Evolutionary conservation across 1,284 basidiomycete species (phyloP).

Genomic region (Retiboletus flavoniger): DNA sequence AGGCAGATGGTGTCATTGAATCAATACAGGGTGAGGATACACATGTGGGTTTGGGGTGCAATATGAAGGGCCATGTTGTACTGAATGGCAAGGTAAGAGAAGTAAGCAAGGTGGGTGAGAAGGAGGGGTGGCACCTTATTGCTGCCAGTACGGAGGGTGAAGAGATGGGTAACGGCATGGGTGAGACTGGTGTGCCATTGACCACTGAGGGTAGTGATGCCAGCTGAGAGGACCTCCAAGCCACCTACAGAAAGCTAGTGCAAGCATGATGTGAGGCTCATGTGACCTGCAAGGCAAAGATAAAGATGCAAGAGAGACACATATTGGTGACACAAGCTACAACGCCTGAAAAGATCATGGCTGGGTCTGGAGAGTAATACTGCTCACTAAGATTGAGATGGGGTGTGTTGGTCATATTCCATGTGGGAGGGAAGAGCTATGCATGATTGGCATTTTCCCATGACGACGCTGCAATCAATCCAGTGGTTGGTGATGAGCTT

Average conservation of each 20-base stretch:
- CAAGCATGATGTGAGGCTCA: conserved; percentile 2
- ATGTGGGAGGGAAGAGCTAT: conserved; percentile 18
- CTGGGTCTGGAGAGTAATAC: conserved; percentile 73
- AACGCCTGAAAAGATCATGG: conserved; percentile 80
- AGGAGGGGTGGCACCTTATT: conserved; percentile 43
- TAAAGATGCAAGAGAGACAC: neutral
- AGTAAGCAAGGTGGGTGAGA: neutral
- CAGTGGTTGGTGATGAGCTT: conserved; percentile 59
- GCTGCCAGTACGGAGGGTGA: conserved; percentile 53
- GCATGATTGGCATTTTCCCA: conserved; percentile 59
- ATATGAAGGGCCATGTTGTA: conserved; percentile 63
- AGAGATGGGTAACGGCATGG: conserved; percentile 82
- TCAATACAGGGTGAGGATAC: conserved; percentile 76
- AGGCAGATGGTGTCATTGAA: conserved; percentile 77
- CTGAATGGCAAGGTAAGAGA: conserved; percentile 8
- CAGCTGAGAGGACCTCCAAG: conserved; percentile 69
- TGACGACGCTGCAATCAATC: conserved; percentile 63
- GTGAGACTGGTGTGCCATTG: conserved; percentile 76
- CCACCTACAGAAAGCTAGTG: conserved; percentile 58
- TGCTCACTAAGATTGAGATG: conserved; percentile 39
- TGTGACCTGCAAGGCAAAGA: neutral
- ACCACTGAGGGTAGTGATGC: conserved; percentile 76
- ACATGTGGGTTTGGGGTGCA: conserved; percentile 52
- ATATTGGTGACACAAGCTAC: conserved; percentile 70
- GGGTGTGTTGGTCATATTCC: neutral